Evolutionary conservation across 2,329 filamentous ascomycete species (phyloP).

Genomic region (Pyrenochaeta sp.): DNA sequence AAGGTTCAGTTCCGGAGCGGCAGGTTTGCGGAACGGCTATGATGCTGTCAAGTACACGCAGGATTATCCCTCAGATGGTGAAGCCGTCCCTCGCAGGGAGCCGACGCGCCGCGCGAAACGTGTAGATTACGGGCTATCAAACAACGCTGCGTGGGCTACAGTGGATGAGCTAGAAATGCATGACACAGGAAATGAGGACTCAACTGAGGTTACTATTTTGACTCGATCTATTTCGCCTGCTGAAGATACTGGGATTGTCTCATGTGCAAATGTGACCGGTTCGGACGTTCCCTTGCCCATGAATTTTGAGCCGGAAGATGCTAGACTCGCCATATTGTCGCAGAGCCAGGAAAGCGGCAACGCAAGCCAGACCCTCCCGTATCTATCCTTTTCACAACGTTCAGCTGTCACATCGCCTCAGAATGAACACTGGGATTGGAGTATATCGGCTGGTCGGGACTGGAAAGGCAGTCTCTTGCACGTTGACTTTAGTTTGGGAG

Average conservation of each 20-base stretch:
- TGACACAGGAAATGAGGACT: slow-evolving; percentile 8
- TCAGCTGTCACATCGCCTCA: no score
- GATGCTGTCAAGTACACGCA: no score
- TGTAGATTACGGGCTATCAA: slow-evolving; percentile 40
- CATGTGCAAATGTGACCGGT: slow-evolving; percentile 18
- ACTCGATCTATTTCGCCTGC: slow-evolving; percentile 18
- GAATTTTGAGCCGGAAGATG: slow-evolving; percentile 28
- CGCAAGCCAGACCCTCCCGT: slow-evolving; percentile 24
- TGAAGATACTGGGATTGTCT: slow-evolving; percentile 14
- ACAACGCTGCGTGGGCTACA: no score
- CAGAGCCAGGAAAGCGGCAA: neutral
- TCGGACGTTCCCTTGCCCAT: slow-evolving; percentile 26
- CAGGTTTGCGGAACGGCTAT: no score
- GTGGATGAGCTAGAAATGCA: slow-evolving; percentile 5
- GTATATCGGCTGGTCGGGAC: slow-evolving; percentile 23
- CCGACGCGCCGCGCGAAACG: slow-evolving; percentile 32
- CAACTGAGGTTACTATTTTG: neutral
- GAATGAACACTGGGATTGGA: slow-evolving; percentile 38
- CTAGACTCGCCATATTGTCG: slow-evolving; percentile 22
- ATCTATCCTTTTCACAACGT: slow-evolving; percentile 35
- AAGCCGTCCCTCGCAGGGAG: slow-evolving; percentile 19
- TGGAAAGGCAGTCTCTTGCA: slow-evolving; percentile 44
- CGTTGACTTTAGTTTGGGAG: slow-evolving; percentile 39
- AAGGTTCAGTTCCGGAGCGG: neutral
- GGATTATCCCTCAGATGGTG: slow-evolving; percentile 28